Evolutionary conservation across 1,139 yeast genomes (phyloP).

Genomic region (Pichia sp.): DNA sequence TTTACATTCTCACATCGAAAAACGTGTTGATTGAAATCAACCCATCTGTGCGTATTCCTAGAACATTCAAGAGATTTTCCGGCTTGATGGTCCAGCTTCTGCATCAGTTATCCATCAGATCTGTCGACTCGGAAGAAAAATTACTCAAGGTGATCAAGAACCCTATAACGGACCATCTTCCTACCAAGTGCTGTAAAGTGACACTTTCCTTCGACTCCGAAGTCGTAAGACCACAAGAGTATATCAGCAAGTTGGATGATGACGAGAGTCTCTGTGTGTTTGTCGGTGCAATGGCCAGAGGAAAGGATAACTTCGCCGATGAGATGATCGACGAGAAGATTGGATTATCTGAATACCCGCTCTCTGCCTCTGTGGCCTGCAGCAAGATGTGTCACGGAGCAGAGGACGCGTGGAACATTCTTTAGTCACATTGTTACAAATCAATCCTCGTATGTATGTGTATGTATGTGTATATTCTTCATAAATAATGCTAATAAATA

Average conservation of each 20-base stretch:
- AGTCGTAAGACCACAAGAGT: conserved; percentile 82
- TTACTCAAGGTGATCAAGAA: conserved; percentile 90
- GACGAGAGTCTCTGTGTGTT: conserved; percentile 96
- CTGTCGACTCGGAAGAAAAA: conserved; percentile 93
- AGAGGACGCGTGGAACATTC: conserved; percentile 94
- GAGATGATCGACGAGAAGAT: conserved; percentile 95
- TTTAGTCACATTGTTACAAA: conserved; percentile 30
- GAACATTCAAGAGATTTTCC: conserved; percentile 95
- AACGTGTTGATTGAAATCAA: conserved; percentile 94
- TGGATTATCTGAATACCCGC: conserved; percentile 90
- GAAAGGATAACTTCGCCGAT: conserved; percentile 95
- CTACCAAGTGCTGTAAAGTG: conserved; percentile 89
- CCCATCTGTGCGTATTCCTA: conserved; percentile 94
- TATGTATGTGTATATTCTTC: background rate
- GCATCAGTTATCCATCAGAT: conserved; percentile 86
- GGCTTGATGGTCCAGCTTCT: conserved; percentile 96
- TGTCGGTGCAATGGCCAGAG: conserved; percentile 99
- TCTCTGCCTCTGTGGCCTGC: conserved; percentile 97
- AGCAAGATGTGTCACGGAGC: conserved; percentile 98
- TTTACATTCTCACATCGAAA: conserved; percentile 90
- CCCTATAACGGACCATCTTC: conserved; percentile 94
- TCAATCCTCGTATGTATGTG: background rate
- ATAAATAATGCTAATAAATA: background rate
- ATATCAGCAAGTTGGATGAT: conserved; percentile 70
- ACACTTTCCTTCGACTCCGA: conserved; percentile 94